Conservation (phyloP, 352 stramenopile genomes). For the Phytophthora gonapodyides region DNA sequence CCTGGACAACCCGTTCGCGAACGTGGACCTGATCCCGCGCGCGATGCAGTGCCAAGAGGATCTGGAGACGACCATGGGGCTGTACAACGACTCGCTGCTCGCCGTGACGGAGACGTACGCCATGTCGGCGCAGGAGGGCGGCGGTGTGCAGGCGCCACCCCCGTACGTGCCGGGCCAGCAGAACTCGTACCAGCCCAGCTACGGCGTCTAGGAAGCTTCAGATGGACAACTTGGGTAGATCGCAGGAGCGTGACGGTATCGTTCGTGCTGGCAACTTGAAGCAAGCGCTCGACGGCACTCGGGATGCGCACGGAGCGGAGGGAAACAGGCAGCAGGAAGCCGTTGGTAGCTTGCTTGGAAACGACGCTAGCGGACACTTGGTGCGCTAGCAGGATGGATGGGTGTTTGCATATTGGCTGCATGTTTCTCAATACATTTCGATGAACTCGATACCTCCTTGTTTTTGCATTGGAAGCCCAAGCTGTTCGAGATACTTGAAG, state of each 20-base stretch:
- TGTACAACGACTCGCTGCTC: slow-evolving; percentile 90
- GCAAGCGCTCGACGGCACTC: slow-evolving; percentile 6
- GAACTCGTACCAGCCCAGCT: slow-evolving; percentile 90
- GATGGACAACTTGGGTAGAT: slow-evolving; percentile 22
- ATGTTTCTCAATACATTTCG: slow-evolving; percentile 37
- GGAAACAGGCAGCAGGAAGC: slow-evolving; percentile 30
- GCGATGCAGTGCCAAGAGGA: slow-evolving; percentile 91
- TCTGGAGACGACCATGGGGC: slow-evolving; percentile 83
- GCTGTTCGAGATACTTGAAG: neutral
- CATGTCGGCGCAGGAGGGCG: slow-evolving; percentile 71
- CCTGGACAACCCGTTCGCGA: slow-evolving; percentile 89
- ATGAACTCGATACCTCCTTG: slow-evolving; percentile 5
- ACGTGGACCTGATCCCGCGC: slow-evolving; percentile 85
- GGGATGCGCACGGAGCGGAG: slow-evolving; percentile 10
- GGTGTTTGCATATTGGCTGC: slow-evolving; percentile 34
- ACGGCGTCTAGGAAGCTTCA: slow-evolving; percentile 62
- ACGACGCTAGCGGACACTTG: slow-evolving; percentile 18
- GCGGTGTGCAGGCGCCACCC: slow-evolving; percentile 61
- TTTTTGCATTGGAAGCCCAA: neutral
- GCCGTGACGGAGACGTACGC: slow-evolving; percentile 88
- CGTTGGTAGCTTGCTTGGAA: slow-evolving; percentile 35
- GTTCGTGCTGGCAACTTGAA: slow-evolving; percentile 14
- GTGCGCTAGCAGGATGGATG: slow-evolving; percentile 13
- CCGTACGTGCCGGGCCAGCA: slow-evolving; percentile 89
- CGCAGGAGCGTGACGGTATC: slow-evolving; percentile 2